Evolutionary conservation across 2,329 filamentous ascomycete genomes (phyloP).

Genomic region (Erysiphe pulchra): DNA sequence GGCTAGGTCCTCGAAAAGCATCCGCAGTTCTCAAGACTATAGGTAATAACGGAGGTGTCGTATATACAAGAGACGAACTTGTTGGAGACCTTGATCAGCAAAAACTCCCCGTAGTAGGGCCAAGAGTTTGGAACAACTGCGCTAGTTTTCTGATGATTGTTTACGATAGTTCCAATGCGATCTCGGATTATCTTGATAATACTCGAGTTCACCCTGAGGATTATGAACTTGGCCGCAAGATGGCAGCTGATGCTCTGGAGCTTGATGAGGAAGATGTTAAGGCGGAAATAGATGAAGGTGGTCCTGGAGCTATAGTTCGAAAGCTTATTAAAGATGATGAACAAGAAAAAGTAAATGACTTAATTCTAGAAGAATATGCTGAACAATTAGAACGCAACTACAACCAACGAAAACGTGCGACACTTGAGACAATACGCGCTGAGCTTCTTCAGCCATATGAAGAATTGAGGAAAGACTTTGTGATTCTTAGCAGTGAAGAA

Average conservation of each 20-base stretch:
- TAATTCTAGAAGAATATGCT: conserved; percentile 90
- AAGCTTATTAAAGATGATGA: conserved; percentile 88
- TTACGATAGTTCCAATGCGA: conserved; percentile 57
- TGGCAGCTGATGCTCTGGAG: conserved; percentile 90
- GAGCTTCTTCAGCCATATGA: conserved; percentile 86
- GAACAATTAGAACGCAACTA: conserved; percentile 85
- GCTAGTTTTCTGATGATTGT: conserved; percentile 84
- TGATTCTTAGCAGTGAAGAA: conserved; percentile 42
- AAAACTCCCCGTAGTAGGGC: conserved; percentile 56
- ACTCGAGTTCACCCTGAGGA: conserved; percentile 96
- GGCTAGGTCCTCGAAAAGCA: conserved; percentile 78
- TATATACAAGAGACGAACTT: conserved; percentile 65
- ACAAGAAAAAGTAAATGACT: conserved; percentile 83
- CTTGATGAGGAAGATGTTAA: conserved; percentile 96
- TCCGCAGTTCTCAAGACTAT: conserved; percentile 68
- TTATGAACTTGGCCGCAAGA: conserved; percentile 92
- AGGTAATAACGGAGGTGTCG: conserved; percentile 67
- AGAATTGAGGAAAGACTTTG: conserved; percentile 66
- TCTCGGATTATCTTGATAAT: conserved; percentile 82
- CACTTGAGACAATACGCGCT: conserved; percentile 82
- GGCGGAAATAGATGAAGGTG: conserved; percentile 74
- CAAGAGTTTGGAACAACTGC: conserved; percentile 87
- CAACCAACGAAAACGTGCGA: conserved; percentile 82
- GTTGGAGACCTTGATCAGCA: conserved; percentile 67
- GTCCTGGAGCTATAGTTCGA: conserved; percentile 69